Evolutionary conservation across 1,284 basidiomycete species (phyloP), one percentile per base, ranked within the genome.

Genomic region (Trametes versicolor): DNA sequence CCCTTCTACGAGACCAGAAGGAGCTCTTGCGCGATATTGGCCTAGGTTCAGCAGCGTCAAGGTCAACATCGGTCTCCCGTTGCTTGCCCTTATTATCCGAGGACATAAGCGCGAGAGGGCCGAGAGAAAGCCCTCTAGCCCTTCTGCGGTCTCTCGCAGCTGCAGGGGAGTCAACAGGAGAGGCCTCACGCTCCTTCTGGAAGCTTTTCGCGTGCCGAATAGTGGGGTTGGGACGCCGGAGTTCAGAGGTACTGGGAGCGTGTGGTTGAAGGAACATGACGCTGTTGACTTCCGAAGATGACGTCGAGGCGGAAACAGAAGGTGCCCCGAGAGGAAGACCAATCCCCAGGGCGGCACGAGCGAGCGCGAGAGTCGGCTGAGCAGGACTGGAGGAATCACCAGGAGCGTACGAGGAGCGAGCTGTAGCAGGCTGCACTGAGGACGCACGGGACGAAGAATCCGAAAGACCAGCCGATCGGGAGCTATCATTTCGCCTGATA

Each of bases 341-440:
- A 19, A 90, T 73, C 3, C 86, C 87, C 43, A 89, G 73, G 3
- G 84, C 79, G n/a, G 88, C 84, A 49, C 86, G 86, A 36, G 85
- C 86, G 23, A 88, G 79, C 39, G 81, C 81, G 21, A 80, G 70
- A 29, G 85, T 81, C 8, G 86, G 79, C 52, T 78, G 78, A 36
- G 71, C 63, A 39, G 70, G 36, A 45, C 41, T 48, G 0, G 51
- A n/a, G 19, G 69, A 70, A 23, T 70, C 74, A 36, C 76, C 72
- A 47, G 63, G 64, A 8, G 71, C 56, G n/a, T 63, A 67, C 2
- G 71, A 70, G n/a, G 63, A 37, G 49, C 66, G 72, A 41, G 65
- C 29, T 32, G 29, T 60, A 4, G 56, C 48, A 29, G 65, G 66
- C 48, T 70, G 61, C 17, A 69, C 29, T 19, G 72, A 70, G 32